Conservation (phyloP, 2,329 filamentous ascomycete genomes). For the Apiospora malaysiana region DNA sequence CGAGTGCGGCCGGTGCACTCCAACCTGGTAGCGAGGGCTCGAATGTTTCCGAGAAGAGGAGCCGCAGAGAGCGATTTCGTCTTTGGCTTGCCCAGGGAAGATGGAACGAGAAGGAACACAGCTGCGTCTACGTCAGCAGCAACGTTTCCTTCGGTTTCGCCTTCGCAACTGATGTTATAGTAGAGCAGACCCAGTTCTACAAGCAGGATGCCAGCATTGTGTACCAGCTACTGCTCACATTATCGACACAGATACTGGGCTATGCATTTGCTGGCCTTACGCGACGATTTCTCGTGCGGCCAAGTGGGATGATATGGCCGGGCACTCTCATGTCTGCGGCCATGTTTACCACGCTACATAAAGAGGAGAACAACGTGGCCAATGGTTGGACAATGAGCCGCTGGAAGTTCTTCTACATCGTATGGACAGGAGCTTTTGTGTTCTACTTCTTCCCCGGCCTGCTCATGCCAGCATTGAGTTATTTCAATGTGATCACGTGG, state of each 20-base stretch:
- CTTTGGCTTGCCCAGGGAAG: conserved; percentile 79
- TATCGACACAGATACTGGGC: conserved; percentile 86
- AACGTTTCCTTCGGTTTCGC: conserved; percentile 91
- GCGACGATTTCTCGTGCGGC: conserved; percentile 80
- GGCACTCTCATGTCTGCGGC: conserved; percentile 86
- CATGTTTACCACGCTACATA: conserved; percentile 88
- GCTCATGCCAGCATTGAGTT: conserved; percentile 82
- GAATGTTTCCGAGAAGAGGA: conserved; percentile 32
- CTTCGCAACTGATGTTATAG: conserved; percentile 88
- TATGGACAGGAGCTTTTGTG: conserved; percentile 72
- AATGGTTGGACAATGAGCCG: conserved; percentile 84
- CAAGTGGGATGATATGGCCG: conserved; percentile 91
- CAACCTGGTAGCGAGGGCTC: conserved; percentile 26
- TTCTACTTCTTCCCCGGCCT: conserved; percentile 89
- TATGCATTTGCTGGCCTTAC: conserved; percentile 87
- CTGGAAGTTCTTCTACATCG: conserved; percentile 82
- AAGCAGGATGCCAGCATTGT: conserved; percentile 77
- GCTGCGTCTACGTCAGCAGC: conserved; percentile 87
- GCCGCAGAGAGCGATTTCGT: conserved; percentile 54
- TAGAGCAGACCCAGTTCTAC: conserved; percentile 90
- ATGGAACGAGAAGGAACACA: conserved; percentile 91
- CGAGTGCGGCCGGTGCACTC: conserved; percentile 11
- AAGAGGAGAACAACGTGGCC: conserved; percentile 80
- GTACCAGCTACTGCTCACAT: conserved; percentile 82
- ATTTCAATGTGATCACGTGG: conserved; percentile 90